Conservation (phyloP, 352 stramenopile species). For the Pythium monospermum region DNA sequence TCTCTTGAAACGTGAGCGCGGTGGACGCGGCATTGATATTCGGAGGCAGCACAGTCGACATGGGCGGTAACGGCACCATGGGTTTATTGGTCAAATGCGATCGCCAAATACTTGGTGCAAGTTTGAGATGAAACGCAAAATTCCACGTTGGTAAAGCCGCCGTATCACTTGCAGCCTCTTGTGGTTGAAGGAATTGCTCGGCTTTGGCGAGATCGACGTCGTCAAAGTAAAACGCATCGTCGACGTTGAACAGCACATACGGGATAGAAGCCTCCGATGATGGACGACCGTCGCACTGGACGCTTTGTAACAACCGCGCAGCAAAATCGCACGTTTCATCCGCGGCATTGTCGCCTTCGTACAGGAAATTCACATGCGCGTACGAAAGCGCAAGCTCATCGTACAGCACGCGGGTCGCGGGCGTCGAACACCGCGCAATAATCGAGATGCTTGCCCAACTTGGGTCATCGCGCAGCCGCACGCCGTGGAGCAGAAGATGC, state of each 20-base stretch:
- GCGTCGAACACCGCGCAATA: slow-evolving; percentile 35
- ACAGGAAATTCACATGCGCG: slow-evolving; percentile 31
- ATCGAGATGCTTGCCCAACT: slow-evolving; percentile 26
- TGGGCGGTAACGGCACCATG: slow-evolving; percentile 37
- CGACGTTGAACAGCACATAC: slow-evolving; percentile 47
- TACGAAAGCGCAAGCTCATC: slow-evolving; percentile 28
- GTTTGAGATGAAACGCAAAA: slow-evolving; percentile 70
- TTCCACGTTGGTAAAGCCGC: slow-evolving; percentile 14
- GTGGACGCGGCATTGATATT: slow-evolving; percentile 2
- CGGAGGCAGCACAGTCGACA: slow-evolving; percentile 21
- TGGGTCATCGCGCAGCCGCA: slow-evolving; percentile 18
- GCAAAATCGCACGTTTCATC: slow-evolving; percentile 22
- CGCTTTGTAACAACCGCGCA: slow-evolving; percentile 25
- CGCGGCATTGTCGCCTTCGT: slow-evolving; percentile 21
- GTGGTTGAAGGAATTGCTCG: slow-evolving; percentile 13
- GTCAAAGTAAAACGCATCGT: slow-evolving; percentile 60
- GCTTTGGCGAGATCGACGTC: slow-evolving; percentile 36
- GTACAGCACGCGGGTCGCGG: slow-evolving; percentile 27
- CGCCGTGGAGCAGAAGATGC: slow-evolving; percentile 24
- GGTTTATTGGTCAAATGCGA: slow-evolving; percentile 58
- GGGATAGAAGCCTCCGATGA: neutral
- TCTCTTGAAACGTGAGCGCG: slow-evolving; percentile 10
- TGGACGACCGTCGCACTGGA: neutral
- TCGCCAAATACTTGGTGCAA: slow-evolving; percentile 70
- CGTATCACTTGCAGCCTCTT: too few species aligned